phyloP scores from a whole-genome alignment of 164 flowering plant genomes.

The Annona squamosa region DNA sequence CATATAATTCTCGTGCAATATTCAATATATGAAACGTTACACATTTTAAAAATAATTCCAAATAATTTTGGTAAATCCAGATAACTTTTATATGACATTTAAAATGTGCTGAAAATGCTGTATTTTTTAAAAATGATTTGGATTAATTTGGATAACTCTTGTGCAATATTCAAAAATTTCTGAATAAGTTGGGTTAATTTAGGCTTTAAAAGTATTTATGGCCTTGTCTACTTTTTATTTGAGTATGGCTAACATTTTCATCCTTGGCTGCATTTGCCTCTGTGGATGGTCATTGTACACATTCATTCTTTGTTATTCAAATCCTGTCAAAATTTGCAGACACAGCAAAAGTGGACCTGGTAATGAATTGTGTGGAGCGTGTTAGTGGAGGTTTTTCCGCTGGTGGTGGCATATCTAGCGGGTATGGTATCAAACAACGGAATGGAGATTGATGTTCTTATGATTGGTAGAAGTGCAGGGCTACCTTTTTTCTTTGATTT shows the following conservation, averaged over 20 bases:
- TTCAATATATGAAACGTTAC: not conserved
- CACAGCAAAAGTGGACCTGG: conserved; percentile 84
- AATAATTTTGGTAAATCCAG: no score
- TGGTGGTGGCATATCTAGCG: conserved; percentile 99
- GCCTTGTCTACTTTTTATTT: no score
- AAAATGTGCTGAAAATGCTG: no score
- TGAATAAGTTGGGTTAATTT: no score
- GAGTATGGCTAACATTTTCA: not conserved
- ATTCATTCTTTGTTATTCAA: not conserved
- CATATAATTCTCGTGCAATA: not conserved
- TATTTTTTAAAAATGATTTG: no score
- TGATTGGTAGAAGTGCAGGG: not conserved
- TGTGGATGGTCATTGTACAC: not conserved
- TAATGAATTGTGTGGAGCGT: conserved; percentile 90
- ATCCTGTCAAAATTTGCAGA: conserved; percentile 36
- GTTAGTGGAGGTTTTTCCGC: conserved; percentile 96
- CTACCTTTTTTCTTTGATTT: not conserved
- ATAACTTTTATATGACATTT: not conserved
- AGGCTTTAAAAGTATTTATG: no score
- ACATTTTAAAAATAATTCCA: no score
- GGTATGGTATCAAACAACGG: conserved; percentile 44
- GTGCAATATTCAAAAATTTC: no score
- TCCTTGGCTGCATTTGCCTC: not conserved
- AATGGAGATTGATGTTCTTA: not conserved
- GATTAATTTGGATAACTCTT: not conserved